Evolutionary conservation across 208 protist genomes (phyloP).

Genomic region (Trypanosoma grayi): DNA sequence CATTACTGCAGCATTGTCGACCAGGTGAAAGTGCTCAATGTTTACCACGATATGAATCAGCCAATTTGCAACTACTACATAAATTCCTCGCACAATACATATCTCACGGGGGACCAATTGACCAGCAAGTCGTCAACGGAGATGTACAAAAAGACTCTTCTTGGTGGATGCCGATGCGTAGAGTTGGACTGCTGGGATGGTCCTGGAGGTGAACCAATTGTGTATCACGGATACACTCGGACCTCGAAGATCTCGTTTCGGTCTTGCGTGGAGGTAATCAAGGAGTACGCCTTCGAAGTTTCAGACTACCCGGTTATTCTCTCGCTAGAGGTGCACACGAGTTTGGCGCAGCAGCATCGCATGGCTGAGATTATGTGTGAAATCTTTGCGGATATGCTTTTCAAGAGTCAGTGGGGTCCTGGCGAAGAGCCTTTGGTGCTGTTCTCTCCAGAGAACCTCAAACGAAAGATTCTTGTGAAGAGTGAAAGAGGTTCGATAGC

Average conservation of each 20-base stretch:
- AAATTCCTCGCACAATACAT: slow-evolving; percentile 89
- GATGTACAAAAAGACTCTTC: slow-evolving; percentile 35
- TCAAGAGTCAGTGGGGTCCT: slow-evolving; percentile 12
- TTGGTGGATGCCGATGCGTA: slow-evolving; percentile 43
- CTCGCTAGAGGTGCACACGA: slow-evolving; percentile 48
- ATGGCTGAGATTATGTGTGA: slow-evolving; percentile 43
- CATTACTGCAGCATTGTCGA: slow-evolving; percentile 36
- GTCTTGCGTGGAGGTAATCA: slow-evolving; percentile 34
- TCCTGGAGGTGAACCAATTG: slow-evolving; percentile 31
- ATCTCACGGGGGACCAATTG: slow-evolving; percentile 83
- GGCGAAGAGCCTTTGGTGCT: slow-evolving; percentile 12
- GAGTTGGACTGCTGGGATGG: slow-evolving; percentile 62
- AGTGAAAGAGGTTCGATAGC: slow-evolving; percentile 15
- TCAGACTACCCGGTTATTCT: slow-evolving; percentile 51
- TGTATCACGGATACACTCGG: slow-evolving; percentile 50
- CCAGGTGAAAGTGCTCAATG: slow-evolving; percentile 26
- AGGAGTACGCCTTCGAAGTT: slow-evolving; percentile 35
- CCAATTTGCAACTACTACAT: slow-evolving; percentile 69
- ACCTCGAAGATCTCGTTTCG: slow-evolving; percentile 44
- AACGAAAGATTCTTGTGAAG: slow-evolving; percentile 37
- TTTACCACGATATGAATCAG: slow-evolving; percentile 84
- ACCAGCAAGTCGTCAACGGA: slow-evolving; percentile 27
- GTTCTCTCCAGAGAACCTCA: slow-evolving; percentile 28
- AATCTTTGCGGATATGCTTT: slow-evolving; percentile 28
- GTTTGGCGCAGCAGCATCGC: slow-evolving; percentile 28